Base-by-base conservation (phyloP, 257 asterid species). In the Echites panduratus region DNA sequence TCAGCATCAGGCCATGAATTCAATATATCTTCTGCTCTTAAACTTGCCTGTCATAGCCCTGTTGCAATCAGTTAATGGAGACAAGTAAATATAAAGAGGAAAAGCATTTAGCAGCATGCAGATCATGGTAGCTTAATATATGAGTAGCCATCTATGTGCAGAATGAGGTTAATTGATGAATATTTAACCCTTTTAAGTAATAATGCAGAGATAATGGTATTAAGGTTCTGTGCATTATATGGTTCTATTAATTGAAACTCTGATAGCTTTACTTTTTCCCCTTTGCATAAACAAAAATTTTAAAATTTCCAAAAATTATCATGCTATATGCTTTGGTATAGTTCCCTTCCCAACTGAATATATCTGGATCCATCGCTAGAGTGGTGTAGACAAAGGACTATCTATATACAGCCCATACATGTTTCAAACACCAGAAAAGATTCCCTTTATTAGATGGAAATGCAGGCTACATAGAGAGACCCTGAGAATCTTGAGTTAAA, bases 1-100 rank as follows among this genome's bases (percentile, higher is more conserved):
- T 90, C 98, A 80, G 76, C 84, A 61, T 89, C 98, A 68, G 99
- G 98, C 98, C 99, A 94, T 59, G 87, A 79, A 80, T 91, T 94
- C 77, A 94, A 79, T 67, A 94, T 91, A 79, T 94, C 99, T 76
- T 91, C 99, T 49, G 99, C 99, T 83, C 73, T 91, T 70, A 94
- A 78, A 82, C 86, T 85, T 77, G 90, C 96, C 99, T 94, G 95
- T 81, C 89, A 89, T 75, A 73, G 80, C 83, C 86, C 88, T 86
- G 87, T 84, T 83, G 76, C 66, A 72, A 84, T 90, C 90, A 86
- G 92, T 81, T 76, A 76, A 77, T 73, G 41, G 77, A 68, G 72
- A 78, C 73, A 78, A 58, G 57, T 68, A 58, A 59, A 70, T 56
- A 14, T 7, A 58, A 71, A 57, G 61, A 3, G 35, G 26, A 19